These are phyloP conservation scores for Talaromyces verruculosus DNA, from an alignment of 2,329 filamentous ascomycete genomes.

Conservation along the genomic window DNA sequence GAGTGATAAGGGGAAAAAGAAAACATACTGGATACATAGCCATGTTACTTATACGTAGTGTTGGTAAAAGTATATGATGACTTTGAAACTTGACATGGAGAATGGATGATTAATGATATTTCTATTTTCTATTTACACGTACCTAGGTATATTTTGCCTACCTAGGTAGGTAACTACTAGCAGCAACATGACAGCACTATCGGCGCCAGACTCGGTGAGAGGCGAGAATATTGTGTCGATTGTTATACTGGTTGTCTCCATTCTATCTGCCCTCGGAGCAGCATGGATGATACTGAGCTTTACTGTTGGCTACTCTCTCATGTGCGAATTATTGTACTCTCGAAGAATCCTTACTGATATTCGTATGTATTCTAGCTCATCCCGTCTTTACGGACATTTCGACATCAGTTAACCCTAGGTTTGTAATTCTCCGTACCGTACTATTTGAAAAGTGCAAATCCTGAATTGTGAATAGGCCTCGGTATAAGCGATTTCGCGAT, in stretches of 20 bases:
- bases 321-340: constrained; percentile 4
- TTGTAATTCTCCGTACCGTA: background rate
- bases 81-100: background rate
- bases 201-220: background rate
- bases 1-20: constrained; percentile 12
- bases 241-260: constrained; percentile 18
- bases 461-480: constrained; percentile 6
- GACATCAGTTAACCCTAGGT: constrained; percentile 15
- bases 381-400: constrained; percentile 15
- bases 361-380: constrained; percentile 3
- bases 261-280: constrained; percentile 15
- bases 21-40: background rate
- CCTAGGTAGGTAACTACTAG: background rate
- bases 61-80: background rate
- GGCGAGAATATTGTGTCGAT: constrained; percentile 10
- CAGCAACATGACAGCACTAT: constrained; percentile 9
- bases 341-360: constrained; percentile 1
- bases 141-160: background rate
- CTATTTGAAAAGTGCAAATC: background rate
- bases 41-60: background rate
- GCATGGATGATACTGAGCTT: constrained; percentile 17
- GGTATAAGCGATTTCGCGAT: constrained; percentile 17
- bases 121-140: background rate
- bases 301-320: constrained; percentile 11
- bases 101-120: background rate